These are phyloP conservation scores for Jasminum sambac DNA, from an alignment of 257 asterid species.

Conservation along the genomic window DNA sequence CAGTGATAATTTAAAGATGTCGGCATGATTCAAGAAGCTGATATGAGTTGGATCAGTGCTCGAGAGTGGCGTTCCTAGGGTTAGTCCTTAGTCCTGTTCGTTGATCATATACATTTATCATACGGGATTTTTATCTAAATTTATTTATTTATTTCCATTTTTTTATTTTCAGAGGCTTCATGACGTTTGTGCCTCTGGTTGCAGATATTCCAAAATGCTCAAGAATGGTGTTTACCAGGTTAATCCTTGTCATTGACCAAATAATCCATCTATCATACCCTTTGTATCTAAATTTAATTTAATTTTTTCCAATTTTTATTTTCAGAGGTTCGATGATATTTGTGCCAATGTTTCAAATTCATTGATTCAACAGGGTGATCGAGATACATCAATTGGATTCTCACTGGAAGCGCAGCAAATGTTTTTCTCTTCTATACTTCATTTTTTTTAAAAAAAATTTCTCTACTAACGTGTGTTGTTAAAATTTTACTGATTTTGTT, in stretches of 20 bases:
- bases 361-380: not conserved
- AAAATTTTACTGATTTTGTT: not conserved
- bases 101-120: too few relatives aligned
- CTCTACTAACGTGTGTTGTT: too few relatives aligned
- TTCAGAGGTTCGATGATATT: not conserved
- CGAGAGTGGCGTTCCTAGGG: too few relatives aligned
- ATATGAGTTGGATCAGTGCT: too few relatives aligned
- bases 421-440: not conserved
- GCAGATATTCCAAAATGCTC: slow-evolving; percentile 91
- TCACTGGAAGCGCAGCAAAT: not conserved
- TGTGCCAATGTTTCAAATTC: not conserved
- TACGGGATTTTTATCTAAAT: too few relatives aligned
- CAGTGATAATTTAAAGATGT: too few relatives aligned
- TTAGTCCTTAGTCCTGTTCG: too few relatives aligned
- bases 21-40: too few relatives aligned
- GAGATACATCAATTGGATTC: not conserved
- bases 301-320: not conserved
- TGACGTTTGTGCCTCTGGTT: slow-evolving; percentile 98
- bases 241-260: not conserved
- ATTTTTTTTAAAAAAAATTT: too few relatives aligned
- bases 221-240: slow-evolving; percentile 89
- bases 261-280: not conserved
- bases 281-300: not conserved
- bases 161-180: too few relatives aligned
- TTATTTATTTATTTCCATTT: too few relatives aligned